Percentiles rank a stretch among this genome's conserved stretches.
Conservation (phyloP, 768 basidiomycete species). For the Brasilioporus rufonigricans region DNA sequence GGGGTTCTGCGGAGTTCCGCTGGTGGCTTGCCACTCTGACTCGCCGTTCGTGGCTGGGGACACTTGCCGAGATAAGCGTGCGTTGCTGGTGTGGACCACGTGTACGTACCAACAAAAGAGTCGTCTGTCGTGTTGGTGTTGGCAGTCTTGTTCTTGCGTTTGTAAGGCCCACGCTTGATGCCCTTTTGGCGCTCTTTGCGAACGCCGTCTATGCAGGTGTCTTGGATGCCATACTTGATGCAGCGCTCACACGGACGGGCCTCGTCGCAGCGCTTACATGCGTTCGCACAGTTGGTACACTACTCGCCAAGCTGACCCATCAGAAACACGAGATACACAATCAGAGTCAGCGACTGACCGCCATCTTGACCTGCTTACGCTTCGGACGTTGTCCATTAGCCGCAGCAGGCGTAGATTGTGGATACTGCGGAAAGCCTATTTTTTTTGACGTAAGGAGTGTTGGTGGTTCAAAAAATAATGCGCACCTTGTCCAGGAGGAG, state of each 20-base stretch:
- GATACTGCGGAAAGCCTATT: slow-evolving; percentile 32
- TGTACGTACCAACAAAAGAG: slow-evolving; percentile 21
- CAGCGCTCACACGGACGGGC: slow-evolving; percentile 63
- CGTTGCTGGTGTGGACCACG: slow-evolving; percentile 2
- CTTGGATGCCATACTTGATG: slow-evolving; percentile 57
- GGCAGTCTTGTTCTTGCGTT: slow-evolving; percentile 43
- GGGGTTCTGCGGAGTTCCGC: slow-evolving; percentile 19
- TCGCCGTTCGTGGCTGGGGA: slow-evolving; percentile 27
- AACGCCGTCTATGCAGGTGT: slow-evolving; percentile 56
- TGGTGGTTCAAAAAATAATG: slow-evolving; percentile 3
- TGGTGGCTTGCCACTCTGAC: slow-evolving; percentile 33
- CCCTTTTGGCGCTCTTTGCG: slow-evolving; percentile 66
- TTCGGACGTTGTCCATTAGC: slow-evolving; percentile 35
- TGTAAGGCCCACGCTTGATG: slow-evolving; percentile 57
- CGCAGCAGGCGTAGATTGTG: slow-evolving; percentile 22
- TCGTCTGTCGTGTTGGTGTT: slow-evolving; percentile 17
- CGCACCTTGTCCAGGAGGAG: slow-evolving; percentile 38
- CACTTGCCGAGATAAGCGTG: slow-evolving; percentile 13
- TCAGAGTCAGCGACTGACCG: slow-evolving; percentile 35
- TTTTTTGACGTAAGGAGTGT: slow-evolving; percentile 16
- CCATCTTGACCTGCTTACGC: slow-evolving; percentile 60
- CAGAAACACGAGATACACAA: slow-evolving; percentile 1
- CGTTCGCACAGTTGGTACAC: slow-evolving; percentile 58
- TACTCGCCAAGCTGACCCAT: slow-evolving; percentile 15
- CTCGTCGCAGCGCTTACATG: slow-evolving; percentile 58